Conservation (phyloP, 345 rosid genomes). For the Syzygium aromaticum region DNA sequence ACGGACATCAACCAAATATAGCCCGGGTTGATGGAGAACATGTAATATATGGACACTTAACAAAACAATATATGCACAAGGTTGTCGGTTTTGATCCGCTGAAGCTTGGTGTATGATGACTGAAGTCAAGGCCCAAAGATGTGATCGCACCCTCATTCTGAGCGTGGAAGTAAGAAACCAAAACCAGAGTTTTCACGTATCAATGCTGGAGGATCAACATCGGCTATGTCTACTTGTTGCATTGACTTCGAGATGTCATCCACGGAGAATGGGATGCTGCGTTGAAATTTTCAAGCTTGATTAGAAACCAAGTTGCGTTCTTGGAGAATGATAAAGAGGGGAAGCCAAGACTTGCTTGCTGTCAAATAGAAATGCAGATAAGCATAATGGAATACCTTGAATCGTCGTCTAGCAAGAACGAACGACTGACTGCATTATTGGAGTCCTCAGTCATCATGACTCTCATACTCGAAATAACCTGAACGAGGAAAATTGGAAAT, state of each 20-base stretch:
- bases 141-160: slow-evolving; percentile 28
- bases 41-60: slow-evolving; percentile 1
- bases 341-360: neutral
- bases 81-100: slow-evolving; percentile 2
- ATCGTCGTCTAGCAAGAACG: slow-evolving; percentile 94
- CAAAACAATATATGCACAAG: slow-evolving; percentile 26
- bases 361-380: neutral
- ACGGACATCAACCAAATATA: slow-evolving; percentile 12
- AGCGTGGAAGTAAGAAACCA: slow-evolving; percentile 77
- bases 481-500: neutral
- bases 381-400: slow-evolving; percentile 53
- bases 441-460: slow-evolving; percentile 96
- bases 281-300: slow-evolving; percentile 6
- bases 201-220: slow-evolving; percentile 74
- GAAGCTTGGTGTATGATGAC: neutral
- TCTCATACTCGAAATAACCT: slow-evolving; percentile 95
- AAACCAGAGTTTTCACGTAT: slow-evolving; percentile 93
- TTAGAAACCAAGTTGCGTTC: neutral
- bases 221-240: slow-evolving; percentile 80
- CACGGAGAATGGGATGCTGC: slow-evolving; percentile 97
- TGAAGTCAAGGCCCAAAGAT: neutral
- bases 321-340: neutral
- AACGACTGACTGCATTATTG: slow-evolving; percentile 87
- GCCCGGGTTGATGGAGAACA: slow-evolving; percentile 9
- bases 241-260: slow-evolving; percentile 97